These are phyloP conservation scores for Durusdinium trenchii DNA, from an alignment of 73 alveolate species.

Conservation along the genomic window DNA sequence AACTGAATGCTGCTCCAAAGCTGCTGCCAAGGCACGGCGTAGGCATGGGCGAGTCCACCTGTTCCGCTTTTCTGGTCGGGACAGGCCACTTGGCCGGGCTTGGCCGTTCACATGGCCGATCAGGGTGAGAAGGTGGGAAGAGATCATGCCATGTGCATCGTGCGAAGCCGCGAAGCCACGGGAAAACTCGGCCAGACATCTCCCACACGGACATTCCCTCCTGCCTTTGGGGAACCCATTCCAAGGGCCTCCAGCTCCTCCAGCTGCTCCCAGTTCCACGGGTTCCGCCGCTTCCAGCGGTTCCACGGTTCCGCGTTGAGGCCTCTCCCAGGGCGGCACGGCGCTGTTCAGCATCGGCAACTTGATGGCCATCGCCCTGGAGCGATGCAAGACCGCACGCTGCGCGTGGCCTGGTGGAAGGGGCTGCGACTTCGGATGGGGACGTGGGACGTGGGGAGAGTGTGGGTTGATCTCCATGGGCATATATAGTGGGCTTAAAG, in stretches of 20 bases:
- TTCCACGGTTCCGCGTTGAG: background rate
- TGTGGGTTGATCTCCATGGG: too few species aligned
- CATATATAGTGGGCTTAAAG: too few species aligned
- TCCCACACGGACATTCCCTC: too few species aligned
- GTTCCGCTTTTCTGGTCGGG: conserved; percentile 68
- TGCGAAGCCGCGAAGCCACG: background rate
- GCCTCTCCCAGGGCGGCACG: conserved; percentile 59
- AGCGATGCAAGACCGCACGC: conserved; percentile 77
- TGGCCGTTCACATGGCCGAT: too few species aligned
- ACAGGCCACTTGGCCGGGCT: too few species aligned
- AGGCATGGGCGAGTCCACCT: conserved; percentile 88
- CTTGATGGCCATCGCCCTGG: conserved; percentile 80
- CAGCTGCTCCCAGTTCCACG: background rate
- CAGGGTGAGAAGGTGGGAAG: too few species aligned
- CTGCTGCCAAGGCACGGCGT: too few species aligned
- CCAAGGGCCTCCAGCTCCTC: too few species aligned
- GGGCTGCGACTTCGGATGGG: background rate
- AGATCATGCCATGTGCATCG: too few species aligned
- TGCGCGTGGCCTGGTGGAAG: conserved; percentile 33
- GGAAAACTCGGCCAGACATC: background rate
- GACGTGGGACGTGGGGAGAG: too few species aligned
- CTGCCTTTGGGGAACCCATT: too few species aligned
- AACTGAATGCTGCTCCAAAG: too few species aligned
- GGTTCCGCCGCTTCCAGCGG: background rate
- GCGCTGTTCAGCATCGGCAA: conserved; percentile 73